Conservation (phyloP, 2,329 filamentous ascomycete genomes). For the Cladosporium colombiae region DNA sequence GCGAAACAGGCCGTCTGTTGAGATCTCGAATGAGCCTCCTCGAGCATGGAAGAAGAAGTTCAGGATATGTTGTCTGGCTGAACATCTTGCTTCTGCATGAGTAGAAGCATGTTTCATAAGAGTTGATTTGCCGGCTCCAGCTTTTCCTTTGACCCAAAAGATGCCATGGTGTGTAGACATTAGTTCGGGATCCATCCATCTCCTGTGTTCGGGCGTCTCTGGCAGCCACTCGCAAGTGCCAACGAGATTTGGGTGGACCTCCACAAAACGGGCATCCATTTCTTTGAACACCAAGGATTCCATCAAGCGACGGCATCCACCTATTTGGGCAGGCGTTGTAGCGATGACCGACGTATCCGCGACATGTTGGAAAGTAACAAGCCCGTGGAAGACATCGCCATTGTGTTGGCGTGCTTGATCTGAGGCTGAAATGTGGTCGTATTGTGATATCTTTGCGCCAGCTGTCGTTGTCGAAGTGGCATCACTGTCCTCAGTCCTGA, state of each 20-base stretch:
- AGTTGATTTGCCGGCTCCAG: neutral
- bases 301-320: neutral
- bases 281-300: neutral
- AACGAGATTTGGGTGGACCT: neutral
- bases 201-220: neutral
- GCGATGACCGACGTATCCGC: neutral
- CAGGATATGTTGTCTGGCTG: neutral
- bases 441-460: neutral
- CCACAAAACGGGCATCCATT: neutral
- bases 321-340: neutral
- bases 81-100: neutral
- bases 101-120: neutral
- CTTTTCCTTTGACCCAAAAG: neutral
- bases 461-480: neutral
- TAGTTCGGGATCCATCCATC: neutral
- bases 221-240: neutral
- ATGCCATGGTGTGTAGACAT: neutral
- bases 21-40: neutral
- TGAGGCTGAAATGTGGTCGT: neutral
- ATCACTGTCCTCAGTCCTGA: neutral
- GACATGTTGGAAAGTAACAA: neutral
- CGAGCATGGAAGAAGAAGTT: neutral
- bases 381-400: neutral
- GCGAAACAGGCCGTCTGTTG: neutral
- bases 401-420: neutral